These are phyloP conservation scores for Jatropha curcas DNA, from an alignment of 345 rosid species.

Conservation along the genomic window DNA sequence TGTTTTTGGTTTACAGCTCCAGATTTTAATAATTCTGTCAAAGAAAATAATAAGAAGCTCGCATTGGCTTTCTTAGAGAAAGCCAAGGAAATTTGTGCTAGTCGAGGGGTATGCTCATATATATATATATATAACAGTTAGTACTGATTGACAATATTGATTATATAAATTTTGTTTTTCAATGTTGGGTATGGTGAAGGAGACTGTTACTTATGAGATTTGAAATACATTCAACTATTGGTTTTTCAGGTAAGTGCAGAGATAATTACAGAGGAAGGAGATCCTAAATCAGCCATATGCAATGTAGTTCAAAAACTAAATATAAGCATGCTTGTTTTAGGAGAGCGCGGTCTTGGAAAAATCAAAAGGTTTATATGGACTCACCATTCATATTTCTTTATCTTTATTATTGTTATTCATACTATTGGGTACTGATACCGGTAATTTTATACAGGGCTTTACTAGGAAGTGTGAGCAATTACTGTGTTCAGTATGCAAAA, in stretches of 20 bases:
- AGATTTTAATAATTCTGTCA: not conserved
- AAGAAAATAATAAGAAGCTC: slow-evolving; percentile 5
- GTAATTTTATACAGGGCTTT: slow-evolving; percentile 8
- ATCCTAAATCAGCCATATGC: slow-evolving; percentile 23
- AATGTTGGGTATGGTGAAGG: no score
- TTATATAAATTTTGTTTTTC: no score
- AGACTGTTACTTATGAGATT: not conserved
- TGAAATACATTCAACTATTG: no score
- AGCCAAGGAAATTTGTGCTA: slow-evolving; percentile 16
- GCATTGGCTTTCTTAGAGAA: slow-evolving; percentile 12
- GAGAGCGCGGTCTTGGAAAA: slow-evolving; percentile 13
- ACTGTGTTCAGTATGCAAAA: slow-evolving; percentile 16
- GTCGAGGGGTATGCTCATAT: slow-evolving; percentile 12
- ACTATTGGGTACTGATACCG: not conserved
- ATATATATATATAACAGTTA: no score
- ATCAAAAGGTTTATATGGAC: slow-evolving; percentile 27
- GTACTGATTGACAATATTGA: no score
- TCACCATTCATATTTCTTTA: not conserved
- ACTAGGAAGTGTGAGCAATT: slow-evolving; percentile 16
- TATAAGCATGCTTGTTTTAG: slow-evolving; percentile 21
- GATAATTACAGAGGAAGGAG: slow-evolving; percentile 22
- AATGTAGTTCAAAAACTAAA: slow-evolving; percentile 15
- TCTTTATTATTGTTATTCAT: not conserved
- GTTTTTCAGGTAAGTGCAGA: slow-evolving; percentile 17
- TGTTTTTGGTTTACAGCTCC: not conserved